Conservation (phyloP, 352 stramenopile species). For the Saprolegnia parasitica region DNA sequence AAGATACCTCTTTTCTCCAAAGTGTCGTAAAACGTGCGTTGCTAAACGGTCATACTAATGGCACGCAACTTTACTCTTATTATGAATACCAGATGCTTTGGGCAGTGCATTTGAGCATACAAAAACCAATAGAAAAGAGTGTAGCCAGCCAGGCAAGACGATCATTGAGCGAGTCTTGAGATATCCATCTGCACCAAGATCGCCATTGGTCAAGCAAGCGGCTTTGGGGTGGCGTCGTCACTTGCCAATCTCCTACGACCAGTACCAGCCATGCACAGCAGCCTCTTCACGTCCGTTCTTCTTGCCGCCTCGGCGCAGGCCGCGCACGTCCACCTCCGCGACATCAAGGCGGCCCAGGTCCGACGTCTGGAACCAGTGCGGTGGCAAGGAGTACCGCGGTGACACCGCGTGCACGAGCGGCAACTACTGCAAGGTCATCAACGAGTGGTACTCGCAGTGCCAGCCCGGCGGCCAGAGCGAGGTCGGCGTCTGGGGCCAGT, state of each 20-base stretch:
- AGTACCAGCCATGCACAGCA: neutral
- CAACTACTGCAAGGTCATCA: slow-evolving; percentile 10
- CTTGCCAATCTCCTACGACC: neutral
- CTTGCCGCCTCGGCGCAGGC: neutral
- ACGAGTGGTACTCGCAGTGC: slow-evolving; percentile 26
- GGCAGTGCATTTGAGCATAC: no score
- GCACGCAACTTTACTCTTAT: no score
- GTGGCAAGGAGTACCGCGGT: slow-evolving; percentile 20
- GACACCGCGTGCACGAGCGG: slow-evolving; percentile 2
- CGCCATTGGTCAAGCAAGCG: no score
- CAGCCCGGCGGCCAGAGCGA: neutral
- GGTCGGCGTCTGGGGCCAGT: neutral
- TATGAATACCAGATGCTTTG: no score
- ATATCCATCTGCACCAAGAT: no score
- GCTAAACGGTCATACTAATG: no score
- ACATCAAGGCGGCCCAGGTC: neutral
- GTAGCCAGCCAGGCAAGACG: no score
- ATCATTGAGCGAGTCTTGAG: no score
- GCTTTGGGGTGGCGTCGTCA: neutral
- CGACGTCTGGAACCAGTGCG: slow-evolving; percentile 10
- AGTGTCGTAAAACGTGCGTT: no score
- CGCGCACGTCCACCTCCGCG: neutral
- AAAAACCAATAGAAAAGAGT: no score
- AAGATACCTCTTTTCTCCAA: no score
- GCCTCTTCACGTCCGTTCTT: neutral